Evolutionary conservation across 2,329 filamentous ascomycete genomes (phyloP), one percentile per base, ranked within the genome.

Genomic region (Penicillium olsonii): DNA sequence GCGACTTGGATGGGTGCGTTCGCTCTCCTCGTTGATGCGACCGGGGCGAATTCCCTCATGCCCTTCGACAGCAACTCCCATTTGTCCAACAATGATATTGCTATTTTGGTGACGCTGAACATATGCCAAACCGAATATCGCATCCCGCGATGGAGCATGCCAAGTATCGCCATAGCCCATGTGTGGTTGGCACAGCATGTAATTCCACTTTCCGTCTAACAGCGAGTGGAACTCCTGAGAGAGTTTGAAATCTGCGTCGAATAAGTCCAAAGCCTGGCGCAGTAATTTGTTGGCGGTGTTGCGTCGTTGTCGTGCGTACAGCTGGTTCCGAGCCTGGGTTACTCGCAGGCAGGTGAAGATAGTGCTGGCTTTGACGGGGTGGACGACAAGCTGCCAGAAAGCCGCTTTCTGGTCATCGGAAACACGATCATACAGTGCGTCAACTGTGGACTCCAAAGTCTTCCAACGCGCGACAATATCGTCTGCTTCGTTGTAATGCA

Each of bases 401-500:
- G 85, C 77, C 0, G 84, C 72, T 59, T 81, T 76, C 10, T 75
- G 67, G 2, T 69, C 73, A 5, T 71, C 67, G 5, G 78, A 72
- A 7, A 88, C 69, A 37, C 70, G 67, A 49, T 82, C 75, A 54
- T 85, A 82, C 3, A 87, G 69, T 1, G 68, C 69, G 59, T 84
- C 77, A 0, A 85, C 82, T 37, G 78, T 73, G 8, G 73, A 66
- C 2, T 74, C 77, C 18, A 87, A 73, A 0, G 68, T 57, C 11
- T 73, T 64, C 83, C 84, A 87, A 52, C 81, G 75, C 3, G 73
- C 70, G 10, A 85, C 71, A 1, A 85, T 73, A 0, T 69, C 72
- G 39, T 85, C 81, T 1, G 81, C 83, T 69, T 87, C 84, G 56
- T 82, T 77, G 64, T 86, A 87, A 71, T 87, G 82, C 62, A 84